A percentile compares a stretch with the other conserved stretches of the same genome.
These are phyloP conservation scores for Hypomyces rosellus DNA, from an alignment of 2,329 filamentous ascomycete species.

Conservation along the genomic window DNA sequence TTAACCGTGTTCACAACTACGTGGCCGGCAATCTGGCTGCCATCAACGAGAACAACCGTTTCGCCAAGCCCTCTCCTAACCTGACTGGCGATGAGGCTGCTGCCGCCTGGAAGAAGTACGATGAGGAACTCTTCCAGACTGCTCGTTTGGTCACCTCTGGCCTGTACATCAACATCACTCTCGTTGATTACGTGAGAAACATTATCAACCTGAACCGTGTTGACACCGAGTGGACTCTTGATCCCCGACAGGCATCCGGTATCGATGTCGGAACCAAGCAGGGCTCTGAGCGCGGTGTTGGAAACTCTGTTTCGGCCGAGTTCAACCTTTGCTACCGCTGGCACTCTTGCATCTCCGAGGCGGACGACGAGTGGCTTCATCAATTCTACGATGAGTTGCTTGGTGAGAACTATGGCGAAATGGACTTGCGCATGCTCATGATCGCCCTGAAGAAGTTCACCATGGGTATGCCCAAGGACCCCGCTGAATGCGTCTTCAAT, in stretches of 20 bases:
- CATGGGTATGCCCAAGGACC: constrained; percentile 55
- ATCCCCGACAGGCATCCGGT: constrained; percentile 65
- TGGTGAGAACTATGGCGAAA: constrained; percentile 43
- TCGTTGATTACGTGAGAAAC: constrained; percentile 73
- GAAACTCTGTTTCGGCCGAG: constrained; percentile 79
- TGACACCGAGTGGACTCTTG: constrained; percentile 74
- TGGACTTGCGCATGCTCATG: constrained; percentile 56
- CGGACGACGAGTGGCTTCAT: constrained; percentile 76
- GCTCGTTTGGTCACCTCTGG: constrained; percentile 68
- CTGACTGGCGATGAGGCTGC: constrained; percentile 43
- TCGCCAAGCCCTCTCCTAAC: constrained; percentile 54
- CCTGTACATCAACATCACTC: constrained; percentile 71
- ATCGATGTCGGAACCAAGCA: constrained; percentile 45
- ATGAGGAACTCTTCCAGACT: constrained; percentile 75
- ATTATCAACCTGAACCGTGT: constrained; percentile 55
- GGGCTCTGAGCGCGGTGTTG: constrained; percentile 63
- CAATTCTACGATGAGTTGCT: constrained; percentile 60
- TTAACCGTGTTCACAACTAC: constrained; percentile 82
- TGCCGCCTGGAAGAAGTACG: constrained; percentile 59
- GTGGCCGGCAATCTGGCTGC: constrained; percentile 69
- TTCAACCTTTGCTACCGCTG: constrained; percentile 87
- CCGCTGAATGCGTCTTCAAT: constrained; percentile 61
- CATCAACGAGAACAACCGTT: constrained; percentile 82
- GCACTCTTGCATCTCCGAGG: constrained; percentile 68
- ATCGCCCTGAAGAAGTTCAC: constrained; percentile 59